phyloP scores from a whole-genome alignment of 306 rosid species.

The Glycine tomentella region DNA sequence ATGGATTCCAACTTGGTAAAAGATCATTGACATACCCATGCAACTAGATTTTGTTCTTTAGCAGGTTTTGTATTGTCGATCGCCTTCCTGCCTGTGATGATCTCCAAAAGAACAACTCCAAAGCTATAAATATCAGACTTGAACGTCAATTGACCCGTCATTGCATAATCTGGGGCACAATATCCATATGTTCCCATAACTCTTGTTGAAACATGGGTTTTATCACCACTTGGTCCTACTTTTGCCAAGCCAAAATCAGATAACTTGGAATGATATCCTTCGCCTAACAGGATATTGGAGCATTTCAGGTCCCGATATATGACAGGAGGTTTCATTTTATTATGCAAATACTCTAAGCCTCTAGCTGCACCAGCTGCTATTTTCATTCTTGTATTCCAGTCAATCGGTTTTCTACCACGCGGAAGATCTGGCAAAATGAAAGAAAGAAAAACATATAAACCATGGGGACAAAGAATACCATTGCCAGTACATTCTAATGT shows the following conservation, averaged over 20 bases:
- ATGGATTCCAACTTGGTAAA: constrained; percentile 6
- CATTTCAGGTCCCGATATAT: constrained; percentile 95
- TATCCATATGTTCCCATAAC: constrained; percentile 99
- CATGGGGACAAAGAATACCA: too few relatives aligned
- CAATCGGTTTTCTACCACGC: constrained; percentile 61
- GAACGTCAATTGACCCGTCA: constrained; percentile 97
- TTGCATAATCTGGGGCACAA: constrained; percentile 98
- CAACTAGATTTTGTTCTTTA: constrained; percentile 84
- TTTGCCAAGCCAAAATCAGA: constrained; percentile 98
- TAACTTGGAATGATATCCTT: constrained; percentile 75
- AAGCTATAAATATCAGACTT: constrained; percentile 96
- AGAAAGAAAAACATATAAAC: too few relatives aligned
- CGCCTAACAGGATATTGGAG: constrained; percentile 88
- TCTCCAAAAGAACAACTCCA: constrained; percentile 97
- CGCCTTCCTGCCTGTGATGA: constrained; percentile 89
- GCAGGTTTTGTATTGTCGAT: constrained; percentile 61
- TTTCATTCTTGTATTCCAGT: constrained; percentile 93
- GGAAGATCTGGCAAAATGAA: too few relatives aligned
- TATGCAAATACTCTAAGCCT: constrained; percentile 96
- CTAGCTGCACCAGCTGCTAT: constrained; percentile 93
- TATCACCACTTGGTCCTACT: constrained; percentile 92
- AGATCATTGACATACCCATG: constrained; percentile 77
- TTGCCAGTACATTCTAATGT: too few relatives aligned
- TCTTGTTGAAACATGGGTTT: constrained; percentile 94
- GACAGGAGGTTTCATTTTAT: constrained; percentile 82